Evolutionary conservation across 2,329 filamentous ascomycete species (phyloP).

Genomic region (Diaporthe citrichinensis): DNA sequence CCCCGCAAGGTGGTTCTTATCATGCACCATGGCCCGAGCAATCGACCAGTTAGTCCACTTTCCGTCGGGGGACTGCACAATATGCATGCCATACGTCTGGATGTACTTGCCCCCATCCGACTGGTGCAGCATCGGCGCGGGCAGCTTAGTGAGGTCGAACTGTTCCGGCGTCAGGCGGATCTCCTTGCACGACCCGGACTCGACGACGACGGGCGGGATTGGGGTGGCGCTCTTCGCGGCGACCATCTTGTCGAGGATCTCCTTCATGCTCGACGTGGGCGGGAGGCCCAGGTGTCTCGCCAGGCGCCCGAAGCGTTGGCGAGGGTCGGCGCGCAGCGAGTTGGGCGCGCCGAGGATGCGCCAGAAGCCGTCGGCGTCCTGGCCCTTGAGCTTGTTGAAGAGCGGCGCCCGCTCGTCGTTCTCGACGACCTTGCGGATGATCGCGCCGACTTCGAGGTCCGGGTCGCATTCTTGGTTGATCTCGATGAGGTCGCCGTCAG

Average conservation of each 20-base stretch:
- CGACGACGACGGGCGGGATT: constrained; percentile 51
- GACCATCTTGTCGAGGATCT: constrained; percentile 59
- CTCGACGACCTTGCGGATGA: constrained; percentile 61
- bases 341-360: constrained; percentile 62
- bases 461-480: constrained; percentile 60
- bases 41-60: constrained; percentile 65
- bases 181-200: constrained; percentile 60
- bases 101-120: constrained; percentile 64
- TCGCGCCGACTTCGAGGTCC: constrained; percentile 61
- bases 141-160: constrained; percentile 59
- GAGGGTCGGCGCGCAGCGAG: constrained; percentile 51
- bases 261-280: constrained; percentile 52
- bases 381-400: constrained; percentile 66
- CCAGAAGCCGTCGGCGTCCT: constrained; percentile 59
- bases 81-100: constrained; percentile 64
- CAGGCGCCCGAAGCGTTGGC: constrained; percentile 56
- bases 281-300: constrained; percentile 58
- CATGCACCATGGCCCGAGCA: constrained; percentile 61
- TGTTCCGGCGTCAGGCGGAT: constrained; percentile 53
- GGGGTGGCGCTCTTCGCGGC: constrained; percentile 51
- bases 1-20: constrained; percentile 56
- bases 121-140: constrained; percentile 59
- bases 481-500: constrained; percentile 60
- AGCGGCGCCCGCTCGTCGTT: constrained; percentile 62
- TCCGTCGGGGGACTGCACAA: constrained; percentile 60